phyloP scores from a whole-genome alignment of 2,329 filamentous ascomycete genomes.

The Epichloe gansuensis region DNA sequence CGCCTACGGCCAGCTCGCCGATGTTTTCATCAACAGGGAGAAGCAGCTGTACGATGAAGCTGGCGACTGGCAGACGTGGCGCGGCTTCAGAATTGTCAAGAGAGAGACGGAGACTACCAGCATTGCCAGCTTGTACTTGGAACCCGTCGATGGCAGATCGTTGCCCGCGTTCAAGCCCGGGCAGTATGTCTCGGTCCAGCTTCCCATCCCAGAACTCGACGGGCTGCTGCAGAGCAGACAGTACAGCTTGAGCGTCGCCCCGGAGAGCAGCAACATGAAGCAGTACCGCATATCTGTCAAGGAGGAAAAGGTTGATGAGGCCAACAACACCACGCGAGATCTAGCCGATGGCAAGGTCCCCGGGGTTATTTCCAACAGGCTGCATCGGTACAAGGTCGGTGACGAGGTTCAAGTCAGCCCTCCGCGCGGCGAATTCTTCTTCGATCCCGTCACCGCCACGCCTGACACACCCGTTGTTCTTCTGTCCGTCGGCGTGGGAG shows the following conservation, averaged over 20 bases:
- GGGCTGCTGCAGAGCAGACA: slow-evolving; percentile 59
- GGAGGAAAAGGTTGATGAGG: slow-evolving; percentile 32
- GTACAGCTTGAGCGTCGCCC: slow-evolving; percentile 58
- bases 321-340: slow-evolving; percentile 18
- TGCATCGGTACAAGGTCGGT: slow-evolving; percentile 38
- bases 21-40: slow-evolving; percentile 58
- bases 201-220: slow-evolving; percentile 44
- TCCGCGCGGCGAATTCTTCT: slow-evolving; percentile 49
- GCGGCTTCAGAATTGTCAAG: slow-evolving; percentile 41
- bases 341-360: slow-evolving; percentile 22
- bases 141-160: slow-evolving; percentile 40
- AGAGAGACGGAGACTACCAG: slow-evolving; percentile 49
- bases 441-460: slow-evolving; percentile 33
- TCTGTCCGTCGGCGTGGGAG: slow-evolving; percentile 55
- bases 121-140: slow-evolving; percentile 60
- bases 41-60: slow-evolving; percentile 43
- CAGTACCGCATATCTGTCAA: slow-evolving; percentile 69
- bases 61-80: slow-evolving; percentile 34
- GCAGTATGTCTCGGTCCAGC: slow-evolving; percentile 58
- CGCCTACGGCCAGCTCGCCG: slow-evolving; percentile 59
- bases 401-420: slow-evolving; percentile 43
- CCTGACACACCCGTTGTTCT: slow-evolving; percentile 46
- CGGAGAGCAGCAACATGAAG: slow-evolving; percentile 28
- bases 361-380: slow-evolving; percentile 40
- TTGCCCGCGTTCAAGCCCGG: slow-evolving; percentile 56